These are phyloP conservation scores for Beta lomatogona DNA, from an alignment of 179 eudicot species.

Conservation along the genomic window DNA sequence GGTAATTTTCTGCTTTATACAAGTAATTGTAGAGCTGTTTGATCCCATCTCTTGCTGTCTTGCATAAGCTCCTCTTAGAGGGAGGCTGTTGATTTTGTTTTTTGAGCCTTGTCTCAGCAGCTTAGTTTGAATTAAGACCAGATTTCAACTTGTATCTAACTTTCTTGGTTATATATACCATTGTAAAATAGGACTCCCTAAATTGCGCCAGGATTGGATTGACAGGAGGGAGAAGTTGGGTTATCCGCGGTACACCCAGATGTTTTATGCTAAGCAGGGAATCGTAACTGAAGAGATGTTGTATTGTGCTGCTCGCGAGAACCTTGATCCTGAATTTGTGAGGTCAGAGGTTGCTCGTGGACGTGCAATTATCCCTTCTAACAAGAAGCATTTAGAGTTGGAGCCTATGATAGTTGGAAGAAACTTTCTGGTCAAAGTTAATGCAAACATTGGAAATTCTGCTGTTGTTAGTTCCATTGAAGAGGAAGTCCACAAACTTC, in stretches of 20 bases:
- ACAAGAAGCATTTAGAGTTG: constrained; percentile 89
- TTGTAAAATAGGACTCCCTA: constrained; percentile 69
- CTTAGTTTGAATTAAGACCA: neutral
- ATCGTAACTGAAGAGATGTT: constrained; percentile 94
- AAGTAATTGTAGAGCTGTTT: neutral
- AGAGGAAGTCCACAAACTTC: constrained; percentile 98
- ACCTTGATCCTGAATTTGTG: constrained; percentile 93
- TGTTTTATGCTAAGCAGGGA: constrained; percentile 93
- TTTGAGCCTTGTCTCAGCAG: neutral
- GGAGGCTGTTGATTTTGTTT: neutral
- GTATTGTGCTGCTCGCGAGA: constrained; percentile 93
- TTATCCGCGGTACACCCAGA: constrained; percentile 86
- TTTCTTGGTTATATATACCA: constrained; percentile 2
- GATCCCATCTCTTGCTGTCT: constrained; percentile 4
- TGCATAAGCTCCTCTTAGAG: neutral
- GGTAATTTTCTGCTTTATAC: neutral
- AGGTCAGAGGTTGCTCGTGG: constrained; percentile 98
- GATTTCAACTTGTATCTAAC: neutral
- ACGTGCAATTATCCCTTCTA: constrained; percentile 97
- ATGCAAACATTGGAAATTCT: constrained; percentile 96
- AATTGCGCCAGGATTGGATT: constrained; percentile 82
- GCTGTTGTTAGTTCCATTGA: constrained; percentile 98
- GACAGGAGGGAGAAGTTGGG: constrained; percentile 81
- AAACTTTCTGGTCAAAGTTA: constrained; percentile 90
- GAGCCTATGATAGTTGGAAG: constrained; percentile 99